Evolutionary conservation across 768 basidiomycete species (phyloP).

Genomic region (Tricholoma terreum): DNA sequence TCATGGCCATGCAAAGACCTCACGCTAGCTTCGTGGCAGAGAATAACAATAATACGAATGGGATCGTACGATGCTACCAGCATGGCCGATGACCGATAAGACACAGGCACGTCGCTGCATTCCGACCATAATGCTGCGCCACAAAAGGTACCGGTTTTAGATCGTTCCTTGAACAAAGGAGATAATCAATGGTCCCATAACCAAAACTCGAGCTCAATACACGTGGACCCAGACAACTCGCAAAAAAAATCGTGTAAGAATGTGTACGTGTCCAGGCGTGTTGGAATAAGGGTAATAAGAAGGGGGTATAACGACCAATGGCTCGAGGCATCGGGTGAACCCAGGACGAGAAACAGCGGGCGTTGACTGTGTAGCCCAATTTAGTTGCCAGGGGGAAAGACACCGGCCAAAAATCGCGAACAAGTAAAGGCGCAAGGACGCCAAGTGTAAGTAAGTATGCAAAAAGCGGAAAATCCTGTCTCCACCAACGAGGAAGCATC

Average conservation of each 20-base stretch:
- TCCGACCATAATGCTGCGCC: too few relatives aligned
- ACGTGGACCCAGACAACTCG: too few relatives aligned
- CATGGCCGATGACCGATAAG: too few relatives aligned
- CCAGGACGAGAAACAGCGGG: neutral
- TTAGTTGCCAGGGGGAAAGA: neutral
- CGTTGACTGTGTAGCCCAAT: neutral
- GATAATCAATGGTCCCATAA: too few relatives aligned
- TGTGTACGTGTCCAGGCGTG: neutral
- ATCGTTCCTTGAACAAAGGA: too few relatives aligned
- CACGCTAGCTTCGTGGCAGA: too few relatives aligned
- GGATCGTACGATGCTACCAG: too few relatives aligned
- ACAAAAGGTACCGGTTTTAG: too few relatives aligned
- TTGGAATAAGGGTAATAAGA: neutral
- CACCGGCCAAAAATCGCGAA: neutral
- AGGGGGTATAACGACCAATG: neutral
- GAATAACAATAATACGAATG: too few relatives aligned
- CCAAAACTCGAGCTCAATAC: too few relatives aligned
- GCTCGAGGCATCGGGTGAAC: neutral
- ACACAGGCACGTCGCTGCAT: too few relatives aligned
- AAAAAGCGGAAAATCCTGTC: neutral
- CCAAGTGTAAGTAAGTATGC: neutral
- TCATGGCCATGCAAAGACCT: too few relatives aligned
- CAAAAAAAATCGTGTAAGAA: neutral
- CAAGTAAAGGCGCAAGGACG: neutral
- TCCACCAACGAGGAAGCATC: neutral